A percentile compares a stretch with the other conserved stretches of the same genome.
Evolutionary conservation across 2,329 filamentous ascomycete genomes (phyloP).

Genomic region (Plectosphaerella cucumerina): DNA sequence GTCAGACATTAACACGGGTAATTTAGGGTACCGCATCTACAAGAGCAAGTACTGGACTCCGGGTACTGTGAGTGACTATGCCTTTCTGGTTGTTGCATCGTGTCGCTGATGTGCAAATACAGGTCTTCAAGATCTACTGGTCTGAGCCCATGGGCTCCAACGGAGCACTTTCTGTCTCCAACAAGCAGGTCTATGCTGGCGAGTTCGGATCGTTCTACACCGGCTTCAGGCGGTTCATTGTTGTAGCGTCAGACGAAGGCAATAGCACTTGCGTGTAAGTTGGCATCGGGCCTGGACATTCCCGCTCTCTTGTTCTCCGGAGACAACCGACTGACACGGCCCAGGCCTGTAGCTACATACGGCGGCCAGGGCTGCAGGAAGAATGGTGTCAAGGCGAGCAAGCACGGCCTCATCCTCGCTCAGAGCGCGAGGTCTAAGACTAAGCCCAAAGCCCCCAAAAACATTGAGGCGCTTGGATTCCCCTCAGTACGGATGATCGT

Average conservation of each 20-base stretch:
- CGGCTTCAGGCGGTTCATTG: constrained; percentile 51
- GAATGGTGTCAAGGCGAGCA: constrained; percentile 43
- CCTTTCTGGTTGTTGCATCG: neutral
- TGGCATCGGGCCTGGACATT: too few relatives aligned
- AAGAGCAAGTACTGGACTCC: constrained; percentile 33
- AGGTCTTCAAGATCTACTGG: constrained; percentile 56
- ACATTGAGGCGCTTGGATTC: constrained; percentile 46
- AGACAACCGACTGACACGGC: neutral
- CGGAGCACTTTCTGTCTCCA: constrained; percentile 10
- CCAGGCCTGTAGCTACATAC: constrained; percentile 53
- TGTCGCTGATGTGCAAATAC: neutral
- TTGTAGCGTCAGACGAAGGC: constrained; percentile 46
- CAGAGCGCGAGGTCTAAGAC: constrained; percentile 21
- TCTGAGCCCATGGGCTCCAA: constrained; percentile 42
- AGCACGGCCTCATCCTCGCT: constrained; percentile 50
- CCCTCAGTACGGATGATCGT: constrained; percentile 40
- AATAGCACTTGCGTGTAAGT: constrained; percentile 55
- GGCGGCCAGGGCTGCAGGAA: constrained; percentile 48
- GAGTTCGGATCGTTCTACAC: constrained; percentile 28
- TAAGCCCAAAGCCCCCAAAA: constrained; percentile 18
- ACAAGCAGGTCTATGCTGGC: neutral
- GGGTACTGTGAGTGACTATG: constrained; percentile 29
- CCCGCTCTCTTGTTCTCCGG: neutral
- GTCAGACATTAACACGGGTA: neutral
- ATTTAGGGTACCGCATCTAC: constrained; percentile 34